A percentile compares a stretch with the other conserved stretches of the same genome.
phyloP scores from a whole-genome alignment of 2,329 filamentous ascomycete species.

The Fusarium azukiicola region DNA sequence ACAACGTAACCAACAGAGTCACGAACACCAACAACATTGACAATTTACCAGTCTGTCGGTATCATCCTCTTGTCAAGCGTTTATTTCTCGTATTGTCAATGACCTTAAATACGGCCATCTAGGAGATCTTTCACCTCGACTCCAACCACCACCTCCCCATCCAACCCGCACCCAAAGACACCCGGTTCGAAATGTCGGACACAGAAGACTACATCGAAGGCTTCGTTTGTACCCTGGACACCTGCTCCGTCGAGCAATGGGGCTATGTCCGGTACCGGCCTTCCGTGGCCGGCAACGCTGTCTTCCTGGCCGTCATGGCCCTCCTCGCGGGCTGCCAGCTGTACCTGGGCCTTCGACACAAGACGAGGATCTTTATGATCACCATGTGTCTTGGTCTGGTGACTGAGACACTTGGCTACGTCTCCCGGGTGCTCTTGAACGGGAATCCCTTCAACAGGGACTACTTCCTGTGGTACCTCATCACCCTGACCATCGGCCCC shows the following conservation, averaged over 20 bases:
- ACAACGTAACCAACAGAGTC: conserved; percentile 1
- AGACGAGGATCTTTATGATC: conserved; percentile 47
- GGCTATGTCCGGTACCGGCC: conserved; percentile 45
- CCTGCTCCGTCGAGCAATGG: conserved; percentile 42
- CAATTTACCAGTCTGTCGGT: conserved; percentile 21
- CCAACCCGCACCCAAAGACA: conserved; percentile 9
- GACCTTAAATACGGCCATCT: conserved; percentile 31
- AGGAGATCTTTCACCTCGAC: conserved; percentile 8
- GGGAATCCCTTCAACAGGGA: conserved; percentile 43
- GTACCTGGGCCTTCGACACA: conserved; percentile 47
- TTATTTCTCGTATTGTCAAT: conserved; percentile 12
- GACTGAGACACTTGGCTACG: conserved; percentile 48
- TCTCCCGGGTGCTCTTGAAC: conserved; percentile 43
- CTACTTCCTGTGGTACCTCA: conserved; percentile 45
- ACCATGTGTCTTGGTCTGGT: conserved; percentile 49
- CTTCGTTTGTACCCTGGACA: conserved; percentile 44
- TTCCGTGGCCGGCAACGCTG: conserved; percentile 37
- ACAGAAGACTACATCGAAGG: conserved; percentile 41
- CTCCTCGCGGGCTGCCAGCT: conserved; percentile 39
- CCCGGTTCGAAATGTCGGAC: conserved; percentile 32
- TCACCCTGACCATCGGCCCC: conserved; percentile 51
- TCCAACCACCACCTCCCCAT: conserved; percentile 15
- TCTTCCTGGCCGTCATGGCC: conserved; percentile 42
- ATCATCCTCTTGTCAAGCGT: conserved; percentile 9
- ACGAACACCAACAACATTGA: conserved; percentile 26